A percentile compares a stretch with the other conserved stretches of the same genome.
Evolutionary conservation across 768 basidiomycete genomes (phyloP).

Genomic region (Polyporus arcularius): DNA sequence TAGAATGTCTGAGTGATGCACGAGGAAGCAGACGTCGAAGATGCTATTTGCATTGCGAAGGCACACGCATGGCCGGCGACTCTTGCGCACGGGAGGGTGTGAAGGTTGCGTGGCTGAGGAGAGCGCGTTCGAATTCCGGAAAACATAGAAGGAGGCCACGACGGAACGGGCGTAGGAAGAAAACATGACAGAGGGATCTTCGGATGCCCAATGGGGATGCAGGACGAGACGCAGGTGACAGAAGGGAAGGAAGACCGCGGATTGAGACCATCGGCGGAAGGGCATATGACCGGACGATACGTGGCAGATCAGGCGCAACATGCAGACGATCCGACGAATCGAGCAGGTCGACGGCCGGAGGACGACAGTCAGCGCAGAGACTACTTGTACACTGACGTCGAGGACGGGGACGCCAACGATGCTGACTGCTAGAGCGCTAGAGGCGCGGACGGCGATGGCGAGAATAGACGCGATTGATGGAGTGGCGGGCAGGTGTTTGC

Average conservation of each 20-base stretch:
- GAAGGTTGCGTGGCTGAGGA: constrained; percentile 1
- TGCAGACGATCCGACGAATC: constrained; percentile 17
- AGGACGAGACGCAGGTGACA: constrained; percentile 9
- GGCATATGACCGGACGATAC: constrained; percentile 15
- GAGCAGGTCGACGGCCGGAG: constrained; percentile 8
- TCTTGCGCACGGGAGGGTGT: constrained; percentile 3
- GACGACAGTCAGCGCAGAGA: neutral
- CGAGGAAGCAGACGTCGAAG: constrained; percentile 17
- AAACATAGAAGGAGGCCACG: constrained; percentile 7
- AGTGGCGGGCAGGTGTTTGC: constrained; percentile 5
- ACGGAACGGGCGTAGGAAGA: neutral
- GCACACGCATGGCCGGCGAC: constrained; percentile 7
- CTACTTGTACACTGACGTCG: neutral
- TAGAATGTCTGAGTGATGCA: constrained; percentile 13
- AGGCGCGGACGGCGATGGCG: constrained; percentile 4
- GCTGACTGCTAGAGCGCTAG: neutral
- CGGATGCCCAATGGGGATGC: constrained; percentile 1
- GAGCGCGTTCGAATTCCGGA: constrained; percentile 11
- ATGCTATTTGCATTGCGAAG: constrained; percentile 12
- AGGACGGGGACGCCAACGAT: no score
- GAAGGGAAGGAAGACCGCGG: constrained; percentile 1
- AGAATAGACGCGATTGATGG: constrained; percentile 6
- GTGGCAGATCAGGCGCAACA: constrained; percentile 17
- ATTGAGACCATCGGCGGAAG: constrained; percentile 1
- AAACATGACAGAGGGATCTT: constrained; percentile 10